phyloP scores from a whole-genome alignment of 352 stramenopile species.

The Blastocystis sp. region DNA sequence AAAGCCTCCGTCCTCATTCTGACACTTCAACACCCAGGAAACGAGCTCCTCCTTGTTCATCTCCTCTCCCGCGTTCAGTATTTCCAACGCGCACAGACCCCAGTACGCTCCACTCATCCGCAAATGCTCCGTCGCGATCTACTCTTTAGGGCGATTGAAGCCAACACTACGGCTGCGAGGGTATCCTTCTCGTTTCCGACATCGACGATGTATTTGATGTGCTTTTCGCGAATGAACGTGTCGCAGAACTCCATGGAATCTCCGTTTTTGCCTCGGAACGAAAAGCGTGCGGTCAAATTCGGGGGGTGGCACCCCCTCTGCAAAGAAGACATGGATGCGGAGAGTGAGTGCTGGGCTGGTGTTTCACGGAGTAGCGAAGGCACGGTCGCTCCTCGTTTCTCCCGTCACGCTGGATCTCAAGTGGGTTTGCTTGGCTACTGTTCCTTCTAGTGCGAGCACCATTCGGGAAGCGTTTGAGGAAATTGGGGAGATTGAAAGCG shows the following conservation, averaged over 20 bases:
- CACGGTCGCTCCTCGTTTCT: constrained; percentile 42
- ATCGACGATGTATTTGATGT: constrained; percentile 70
- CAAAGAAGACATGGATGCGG: constrained; percentile 38
- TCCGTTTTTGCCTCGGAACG: background rate
- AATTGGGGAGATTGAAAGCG: constrained; percentile 45
- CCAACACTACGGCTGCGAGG: constrained; percentile 48
- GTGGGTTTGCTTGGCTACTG: background rate
- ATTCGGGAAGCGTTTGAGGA: constrained; percentile 62
- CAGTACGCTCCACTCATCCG: constrained; percentile 96
- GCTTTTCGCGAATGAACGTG: constrained; percentile 67
- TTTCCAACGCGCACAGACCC: constrained; percentile 88
- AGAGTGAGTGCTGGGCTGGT: background rate
- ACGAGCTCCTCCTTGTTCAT: constrained; percentile 83
- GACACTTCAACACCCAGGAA: constrained; percentile 90
- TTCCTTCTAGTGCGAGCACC: constrained; percentile 10
- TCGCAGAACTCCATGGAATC: constrained; percentile 59
- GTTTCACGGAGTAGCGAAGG: constrained; percentile 29
- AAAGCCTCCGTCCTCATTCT: constrained; percentile 87
- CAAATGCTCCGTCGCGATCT: constrained; percentile 91
- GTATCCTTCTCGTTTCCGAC: constrained; percentile 72
- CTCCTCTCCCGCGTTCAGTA: constrained; percentile 84
- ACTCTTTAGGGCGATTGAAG: constrained; percentile 73
- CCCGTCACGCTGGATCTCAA: constrained; percentile 52
- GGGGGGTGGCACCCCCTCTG: constrained; percentile 11
- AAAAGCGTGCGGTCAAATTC: background rate